Base-by-base conservation (phyloP, 345 rosid species). In the Punica granatum region DNA sequence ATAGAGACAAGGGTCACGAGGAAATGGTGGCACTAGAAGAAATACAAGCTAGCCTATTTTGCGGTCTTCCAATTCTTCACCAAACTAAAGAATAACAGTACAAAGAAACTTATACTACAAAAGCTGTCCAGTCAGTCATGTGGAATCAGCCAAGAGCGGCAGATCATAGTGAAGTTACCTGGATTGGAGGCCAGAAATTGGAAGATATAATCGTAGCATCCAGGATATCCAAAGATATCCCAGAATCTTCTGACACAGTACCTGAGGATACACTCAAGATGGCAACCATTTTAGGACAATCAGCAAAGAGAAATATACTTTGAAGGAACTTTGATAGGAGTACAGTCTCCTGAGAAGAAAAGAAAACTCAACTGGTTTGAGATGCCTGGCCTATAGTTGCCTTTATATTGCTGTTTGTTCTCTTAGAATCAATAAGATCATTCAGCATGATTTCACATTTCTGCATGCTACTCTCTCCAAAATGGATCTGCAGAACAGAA, bases 101-200 rank as follows among this genome's bases (percentile, higher is more conserved):
- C 25, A 53, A 7, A 23, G 59, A 21, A 12, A 14, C 30, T 37
- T 37, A 7, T 13, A 4, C 25, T 30, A 28, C 61, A 56, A 14
- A 30, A n/a, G 15, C 1, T 11, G 1, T 56, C 31, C 3, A 36
- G 44, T 36, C 3, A 36, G 44, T 36, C 16, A 35, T 35, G 66
- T n/a, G 2, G 9, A 63, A 34, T 23, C 16, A 37, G 8, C 28
- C 18, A 23, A 60, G 12, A 16, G 23, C 11, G 30, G 23, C 23
- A 21, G 34, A 13, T 1, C 61, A 34, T 42, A 36, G 12, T 36
- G 32, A 26, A 49, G 19, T 14, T 63, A 89, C 97, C 96, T 89
- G 99, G 76, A 94, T 91, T 56, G 97, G 92, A 68, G 97, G 99
- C 97, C 97, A 94, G 79, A 91, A 94, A 77, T 91, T 94, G 25